Evolutionary conservation across 352 stramenopile genomes (phyloP).

Genomic region (Pythium monospermum): DNA sequence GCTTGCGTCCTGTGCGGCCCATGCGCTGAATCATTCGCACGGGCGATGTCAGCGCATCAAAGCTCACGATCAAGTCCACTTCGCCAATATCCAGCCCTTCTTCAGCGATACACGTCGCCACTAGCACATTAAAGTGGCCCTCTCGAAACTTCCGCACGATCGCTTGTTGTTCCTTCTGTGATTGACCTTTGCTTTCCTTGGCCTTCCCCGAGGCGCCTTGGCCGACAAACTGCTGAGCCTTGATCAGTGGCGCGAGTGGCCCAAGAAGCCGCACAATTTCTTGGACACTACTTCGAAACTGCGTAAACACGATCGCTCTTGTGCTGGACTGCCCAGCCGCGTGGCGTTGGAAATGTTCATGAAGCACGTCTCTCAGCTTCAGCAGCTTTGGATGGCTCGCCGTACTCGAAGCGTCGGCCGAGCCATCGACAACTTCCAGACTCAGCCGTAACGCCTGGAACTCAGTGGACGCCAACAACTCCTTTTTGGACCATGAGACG

Average conservation of each 20-base stretch:
- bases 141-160: conserved; percentile 89
- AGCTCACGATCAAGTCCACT: conserved; percentile 93
- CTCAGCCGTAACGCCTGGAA: conserved; percentile 58
- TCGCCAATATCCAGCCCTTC: conserved; percentile 95
- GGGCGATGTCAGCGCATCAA: conserved; percentile 92
- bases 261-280: conserved; percentile 90
- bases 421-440: conserved; percentile 27
- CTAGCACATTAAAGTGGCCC: conserved; percentile 90
- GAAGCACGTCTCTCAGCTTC: conserved; percentile 89
- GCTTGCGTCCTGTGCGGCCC: conserved; percentile 95
- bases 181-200: conserved; percentile 87
- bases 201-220: conserved; percentile 81
- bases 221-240: conserved; percentile 92
- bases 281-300: conserved; percentile 93
- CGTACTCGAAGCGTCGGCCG: conserved; percentile 1
- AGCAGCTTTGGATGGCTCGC: conserved; percentile 72
- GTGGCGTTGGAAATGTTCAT: conserved; percentile 86
- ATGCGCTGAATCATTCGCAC: conserved; percentile 95
- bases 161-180: conserved; percentile 94
- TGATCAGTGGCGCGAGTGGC: conserved; percentile 69
- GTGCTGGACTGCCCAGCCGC: conserved; percentile 70
- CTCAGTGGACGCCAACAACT: conserved; percentile 64
- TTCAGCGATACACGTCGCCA: conserved; percentile 95
- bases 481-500: conserved; percentile 76
- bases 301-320: conserved; percentile 97